Evolutionary conservation across 805 yeast genomes (phyloP), one percentile per base, ranked within the genome.

Genomic region (Nakazawaea laoshanensis): DNA sequence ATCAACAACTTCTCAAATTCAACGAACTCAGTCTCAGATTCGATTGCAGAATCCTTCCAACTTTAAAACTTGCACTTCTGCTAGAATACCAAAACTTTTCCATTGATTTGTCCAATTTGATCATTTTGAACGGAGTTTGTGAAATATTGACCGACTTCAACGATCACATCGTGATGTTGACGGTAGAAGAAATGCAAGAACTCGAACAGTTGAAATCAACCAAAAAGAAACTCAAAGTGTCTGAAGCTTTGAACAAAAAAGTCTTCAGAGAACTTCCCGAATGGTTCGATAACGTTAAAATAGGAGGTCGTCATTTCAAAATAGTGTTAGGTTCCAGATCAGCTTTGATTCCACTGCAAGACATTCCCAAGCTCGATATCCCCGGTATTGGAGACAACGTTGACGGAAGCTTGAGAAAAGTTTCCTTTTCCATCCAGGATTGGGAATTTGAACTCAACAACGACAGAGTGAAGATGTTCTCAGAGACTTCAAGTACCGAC

Each of bases 241-340:
- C 29, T 17, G 22, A 12, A 8, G 17, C 10, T 20, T 20, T 48
- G 42, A 7, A 45, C 34, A 27, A 41, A 25, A 2, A 29, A 42
- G 5, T 42, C 36, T 43, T 63, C 47, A 33, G 40, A 9, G 44
- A 51, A 5, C 33, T 63, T 14, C 69, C 69, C 3, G 19, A 27
- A 1, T 54, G 58, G 52, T 50, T 65, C 17, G 50, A 50, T 24
- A 44, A 41, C 5, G 11, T 52, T 5, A 47, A 43, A 12, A 11
- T 63, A 16, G 42, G 39, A 29, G 28, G 52, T 5, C 30, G 22
- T 8, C 43, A 49, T 10, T 42, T 58, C 4, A 40, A 39, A 2
- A 19, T 59, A 1, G 35, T 49, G 3, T 28, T 63, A 9, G 70
- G 70, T 3, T 55, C 66, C 7, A 53, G 73, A 24, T 65, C 71